Evolutionary conservation across 768 basidiomycete genomes (phyloP).

Genomic region (Hebeloma cylindrosporum): DNA sequence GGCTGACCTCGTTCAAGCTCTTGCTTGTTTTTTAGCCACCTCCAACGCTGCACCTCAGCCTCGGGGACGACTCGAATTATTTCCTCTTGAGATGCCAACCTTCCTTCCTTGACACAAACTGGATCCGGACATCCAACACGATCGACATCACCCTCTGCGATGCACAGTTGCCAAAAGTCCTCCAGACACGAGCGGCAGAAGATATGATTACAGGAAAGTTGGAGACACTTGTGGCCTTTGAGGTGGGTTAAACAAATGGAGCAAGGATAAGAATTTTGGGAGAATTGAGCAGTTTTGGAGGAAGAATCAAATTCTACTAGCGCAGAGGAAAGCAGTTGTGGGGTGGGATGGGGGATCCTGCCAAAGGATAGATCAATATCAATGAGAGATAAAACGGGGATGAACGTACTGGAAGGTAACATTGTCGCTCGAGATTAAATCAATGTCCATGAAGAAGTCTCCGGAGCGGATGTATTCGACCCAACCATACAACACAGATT

Average conservation of each 20-base stretch:
- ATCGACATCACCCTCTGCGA: constrained; percentile 71
- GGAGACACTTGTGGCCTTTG: constrained; percentile 72
- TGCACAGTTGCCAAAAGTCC: constrained; percentile 77
- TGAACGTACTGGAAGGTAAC: no score
- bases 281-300: constrained; percentile 50
- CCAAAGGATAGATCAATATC: no score
- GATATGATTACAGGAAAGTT: constrained; percentile 67
- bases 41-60: constrained; percentile 68
- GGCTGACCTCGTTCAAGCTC: constrained; percentile 63
- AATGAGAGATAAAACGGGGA: no score
- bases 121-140: constrained; percentile 78
- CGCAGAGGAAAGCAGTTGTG: constrained; percentile 44
- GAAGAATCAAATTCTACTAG: constrained; percentile 48
- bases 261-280: constrained; percentile 62
- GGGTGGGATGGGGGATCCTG: constrained; percentile 58
- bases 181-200: constrained; percentile 75
- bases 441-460: constrained; percentile 51
- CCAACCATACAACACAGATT: constrained; percentile 64
- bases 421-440: constrained; percentile 29
- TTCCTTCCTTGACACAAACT: constrained; percentile 62
- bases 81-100: constrained; percentile 64
- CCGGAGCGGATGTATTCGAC: constrained; percentile 66
- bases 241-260: constrained; percentile 70
- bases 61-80: constrained; percentile 63
- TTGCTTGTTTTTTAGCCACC: constrained; percentile 67